A percentile compares a stretch with the other conserved stretches of the same genome.
phyloP scores from a whole-genome alignment of 148 eudicot genomes.

The Rhododendron mucronatum region DNA sequence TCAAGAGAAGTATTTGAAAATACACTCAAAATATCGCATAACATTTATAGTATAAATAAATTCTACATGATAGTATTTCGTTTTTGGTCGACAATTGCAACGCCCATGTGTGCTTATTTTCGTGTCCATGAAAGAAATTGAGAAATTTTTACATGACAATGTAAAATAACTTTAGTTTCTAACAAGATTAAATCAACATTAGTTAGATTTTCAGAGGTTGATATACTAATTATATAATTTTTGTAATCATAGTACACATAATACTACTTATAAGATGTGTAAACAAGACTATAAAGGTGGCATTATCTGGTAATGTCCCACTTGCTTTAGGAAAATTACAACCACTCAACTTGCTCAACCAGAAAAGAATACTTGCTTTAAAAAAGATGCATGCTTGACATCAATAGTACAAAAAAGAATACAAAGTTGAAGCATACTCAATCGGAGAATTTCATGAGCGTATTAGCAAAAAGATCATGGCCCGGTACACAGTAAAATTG shows the following conservation, averaged over 20 bases:
- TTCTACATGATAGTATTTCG: not conserved
- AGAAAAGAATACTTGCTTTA: not conserved
- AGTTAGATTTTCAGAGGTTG: not conserved
- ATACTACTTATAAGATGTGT: not conserved
- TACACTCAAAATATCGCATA: not conserved
- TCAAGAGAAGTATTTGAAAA: not conserved
- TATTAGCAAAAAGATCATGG: not conserved
- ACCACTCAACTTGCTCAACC: not conserved
- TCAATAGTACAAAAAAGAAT: not conserved
- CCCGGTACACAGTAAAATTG: not conserved
- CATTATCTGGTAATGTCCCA: constrained; percentile 4
- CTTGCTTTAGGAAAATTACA: not conserved
- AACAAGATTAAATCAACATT: not conserved
- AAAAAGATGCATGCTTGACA: not conserved
- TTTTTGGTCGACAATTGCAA: not conserved
- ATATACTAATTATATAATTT: not conserved
- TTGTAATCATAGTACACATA: not conserved
- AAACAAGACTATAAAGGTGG: not conserved
- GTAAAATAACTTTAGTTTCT: not conserved
- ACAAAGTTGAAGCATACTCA: not conserved
- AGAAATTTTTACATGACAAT: not conserved
- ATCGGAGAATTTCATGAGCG: not conserved
- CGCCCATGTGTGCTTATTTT: not conserved
- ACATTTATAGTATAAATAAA: not conserved
- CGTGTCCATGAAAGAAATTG: not conserved